Percentiles rank a stretch among this genome's conserved stretches.
phyloP scores from a whole-genome alignment of 495 filamentous ascomycete species.

The Bathelium albidoporum region DNA sequence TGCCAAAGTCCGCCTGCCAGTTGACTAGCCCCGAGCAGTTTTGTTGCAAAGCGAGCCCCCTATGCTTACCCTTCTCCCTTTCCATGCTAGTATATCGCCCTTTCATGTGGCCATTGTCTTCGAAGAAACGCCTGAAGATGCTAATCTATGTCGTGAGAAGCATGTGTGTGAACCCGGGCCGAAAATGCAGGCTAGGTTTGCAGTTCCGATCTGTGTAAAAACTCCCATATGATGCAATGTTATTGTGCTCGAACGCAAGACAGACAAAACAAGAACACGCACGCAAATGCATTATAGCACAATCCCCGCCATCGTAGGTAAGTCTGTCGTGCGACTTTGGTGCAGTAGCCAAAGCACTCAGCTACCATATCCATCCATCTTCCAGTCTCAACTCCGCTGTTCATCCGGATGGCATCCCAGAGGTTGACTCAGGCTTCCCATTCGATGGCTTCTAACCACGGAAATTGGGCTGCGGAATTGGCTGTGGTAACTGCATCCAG shows the following conservation, averaged over 20 bases:
- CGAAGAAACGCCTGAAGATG: neutral
- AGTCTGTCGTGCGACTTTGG: neutral
- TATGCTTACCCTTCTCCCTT: neutral
- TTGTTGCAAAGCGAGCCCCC: neutral
- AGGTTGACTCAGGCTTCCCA: neutral
- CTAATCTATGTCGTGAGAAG: constrained; percentile 1
- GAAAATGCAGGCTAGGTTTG: neutral
- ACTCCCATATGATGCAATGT: neutral
- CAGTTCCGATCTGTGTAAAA: neutral
- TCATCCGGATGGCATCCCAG: neutral
- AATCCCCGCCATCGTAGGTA: neutral
- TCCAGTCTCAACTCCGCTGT: neutral
- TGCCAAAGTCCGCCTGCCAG: neutral
- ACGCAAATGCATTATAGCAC: constrained; percentile 1
- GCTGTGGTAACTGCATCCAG: constrained; percentile 1
- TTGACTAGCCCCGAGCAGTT: neutral
- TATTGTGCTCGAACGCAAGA: constrained; percentile 2
- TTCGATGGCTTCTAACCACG: neutral
- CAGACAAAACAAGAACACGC: neutral
- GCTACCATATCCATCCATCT: too few relatives aligned
- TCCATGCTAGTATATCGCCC: neutral
- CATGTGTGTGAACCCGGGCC: neutral
- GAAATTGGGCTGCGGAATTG: constrained; percentile 1
- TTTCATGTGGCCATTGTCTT: neutral
- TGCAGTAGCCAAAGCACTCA: neutral